phyloP scores from a whole-genome alignment of 2,329 filamentous ascomycete species.

The Aspergillus sp. region DNA sequence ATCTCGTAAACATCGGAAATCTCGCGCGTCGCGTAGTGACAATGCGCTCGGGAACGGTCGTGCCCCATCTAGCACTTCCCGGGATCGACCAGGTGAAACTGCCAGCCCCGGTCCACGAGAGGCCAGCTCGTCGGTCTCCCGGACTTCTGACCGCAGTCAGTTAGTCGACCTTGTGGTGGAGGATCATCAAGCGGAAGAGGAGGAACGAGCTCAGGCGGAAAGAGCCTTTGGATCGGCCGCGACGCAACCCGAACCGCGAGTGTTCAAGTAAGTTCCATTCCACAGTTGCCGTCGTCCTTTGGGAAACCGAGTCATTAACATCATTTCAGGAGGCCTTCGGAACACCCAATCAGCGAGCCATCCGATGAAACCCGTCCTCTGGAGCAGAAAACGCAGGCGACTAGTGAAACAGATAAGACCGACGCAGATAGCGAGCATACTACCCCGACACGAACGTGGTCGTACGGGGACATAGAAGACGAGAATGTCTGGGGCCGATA shows the following conservation, averaged over 20 bases:
- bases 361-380: slow-evolving; percentile 3
- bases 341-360: slow-evolving; percentile 28
- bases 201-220: slow-evolving; percentile 59
- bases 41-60: slow-evolving; percentile 23
- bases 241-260: slow-evolving; percentile 47
- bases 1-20: slow-evolving; percentile 35
- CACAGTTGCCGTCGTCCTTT: slow-evolving; percentile 2
- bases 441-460: slow-evolving; percentile 18
- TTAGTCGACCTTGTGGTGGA: slow-evolving; percentile 67
- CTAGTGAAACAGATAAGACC: slow-evolving; percentile 3
- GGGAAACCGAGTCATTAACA: neutral
- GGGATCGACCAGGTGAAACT: slow-evolving; percentile 20
- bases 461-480: slow-evolving; percentile 34
- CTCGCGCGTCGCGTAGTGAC: slow-evolving; percentile 24
- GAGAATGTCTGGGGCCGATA: slow-evolving; percentile 36
- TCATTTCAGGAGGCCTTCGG: slow-evolving; percentile 28
- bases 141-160: slow-evolving; percentile 59
- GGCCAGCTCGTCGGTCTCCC: slow-evolving; percentile 43
- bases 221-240: slow-evolving; percentile 62
- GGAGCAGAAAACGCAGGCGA: neutral
- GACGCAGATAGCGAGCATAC: slow-evolving; percentile 10
- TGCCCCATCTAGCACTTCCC: slow-evolving; percentile 32
- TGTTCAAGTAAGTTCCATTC: slow-evolving; percentile 29
- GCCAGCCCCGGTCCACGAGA: slow-evolving; percentile 26
- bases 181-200: slow-evolving; percentile 60